Evolutionary conservation across 1,284 basidiomycete genomes (phyloP), one percentile per base, ranked within the genome.

Genomic region (Cystobasidiaceae sp.): DNA sequence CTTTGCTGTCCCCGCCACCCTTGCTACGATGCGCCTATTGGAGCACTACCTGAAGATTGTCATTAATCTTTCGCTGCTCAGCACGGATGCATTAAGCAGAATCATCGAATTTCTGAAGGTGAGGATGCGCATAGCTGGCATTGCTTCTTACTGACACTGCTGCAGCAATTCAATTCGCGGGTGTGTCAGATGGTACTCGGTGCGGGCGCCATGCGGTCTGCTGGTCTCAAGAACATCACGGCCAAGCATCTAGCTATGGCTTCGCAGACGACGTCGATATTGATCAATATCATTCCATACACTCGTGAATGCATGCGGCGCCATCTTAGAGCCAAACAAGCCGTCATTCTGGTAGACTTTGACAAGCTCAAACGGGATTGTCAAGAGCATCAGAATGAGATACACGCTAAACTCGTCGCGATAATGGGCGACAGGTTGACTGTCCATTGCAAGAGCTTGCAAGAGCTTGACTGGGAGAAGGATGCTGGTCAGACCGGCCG

Each of bases 311-410:
- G 89, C 17, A 90, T 97, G 75, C 83, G 93, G 49, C 83, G 96
- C 61, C 93, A 97, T 78, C 81, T 98, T 50, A 92, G 85, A 74
- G 83, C 86, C 54, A 93, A 92, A 77, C 93, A 97, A 77, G 90
- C 91, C 0, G 90, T 97, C 49, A 93, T 98, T 86, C 82, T 98
- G 43, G 85, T 92, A 30, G 94, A 98, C 78, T 99, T 98, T 76
- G 96, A 98, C 80, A 97, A 96, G 80, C 83, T 98, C 65, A 97
- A 93, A 79, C 83, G 94, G 78, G 96, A 98, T 77, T 97, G 90
- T 75, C 93, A 97, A 82, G 94, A 98, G 77, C 94, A 99, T 78
- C 96, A 98, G 79, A 91, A 93, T 75, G 96, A 98, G 80, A 97
- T 99, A 59, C 93, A 98, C 77, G 84, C 90, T 61, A 99, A 99